phyloP scores from a whole-genome alignment of 2,329 filamentous ascomycete species.

The Rugonectria rugulosa region DNA sequence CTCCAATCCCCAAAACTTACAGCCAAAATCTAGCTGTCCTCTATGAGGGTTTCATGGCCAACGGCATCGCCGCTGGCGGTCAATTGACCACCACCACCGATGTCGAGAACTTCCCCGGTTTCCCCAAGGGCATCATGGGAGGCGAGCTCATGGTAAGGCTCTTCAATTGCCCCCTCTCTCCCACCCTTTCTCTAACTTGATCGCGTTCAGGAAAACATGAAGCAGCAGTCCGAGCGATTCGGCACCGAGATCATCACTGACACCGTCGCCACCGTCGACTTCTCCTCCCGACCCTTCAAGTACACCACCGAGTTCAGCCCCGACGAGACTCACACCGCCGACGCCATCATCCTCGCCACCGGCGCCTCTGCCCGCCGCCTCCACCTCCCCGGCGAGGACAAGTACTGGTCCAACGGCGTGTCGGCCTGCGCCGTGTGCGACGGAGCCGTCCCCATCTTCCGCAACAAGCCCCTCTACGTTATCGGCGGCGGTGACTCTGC shows the following conservation, averaged over 20 bases:
- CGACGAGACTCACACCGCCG: slow-evolving; percentile 84
- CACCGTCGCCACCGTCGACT: slow-evolving; percentile 88
- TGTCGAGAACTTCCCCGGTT: slow-evolving; percentile 97
- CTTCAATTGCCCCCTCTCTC: background rate
- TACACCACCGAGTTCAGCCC: slow-evolving; percentile 92
- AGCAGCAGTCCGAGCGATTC: slow-evolving; percentile 87
- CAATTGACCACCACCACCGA: slow-evolving; percentile 99
- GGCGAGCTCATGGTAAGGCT: slow-evolving; percentile 78
- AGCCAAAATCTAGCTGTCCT: slow-evolving; percentile 70
- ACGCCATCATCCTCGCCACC: slow-evolving; percentile 92
- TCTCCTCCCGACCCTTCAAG: slow-evolving; percentile 85
- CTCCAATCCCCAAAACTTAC: slow-evolving; percentile 28
- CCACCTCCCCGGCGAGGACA: slow-evolving; percentile 85
- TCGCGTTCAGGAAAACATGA: slow-evolving; percentile 82
- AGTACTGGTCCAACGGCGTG: slow-evolving; percentile 97
- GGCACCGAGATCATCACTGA: slow-evolving; percentile 93
- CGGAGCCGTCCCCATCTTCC: slow-evolving; percentile 95
- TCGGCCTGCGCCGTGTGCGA: slow-evolving; percentile 98
- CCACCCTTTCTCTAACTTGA: background rate
- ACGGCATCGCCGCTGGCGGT: slow-evolving; percentile 93
- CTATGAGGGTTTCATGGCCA: slow-evolving; percentile 98
- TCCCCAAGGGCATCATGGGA: slow-evolving; percentile 88
- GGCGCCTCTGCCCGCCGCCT: slow-evolving; percentile 90
- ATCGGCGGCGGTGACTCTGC: slow-evolving; percentile 97
- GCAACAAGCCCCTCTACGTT: slow-evolving; percentile 93